Conservation (phyloP, 208 protist genomes). For the Strigomonas culicis region DNA sequence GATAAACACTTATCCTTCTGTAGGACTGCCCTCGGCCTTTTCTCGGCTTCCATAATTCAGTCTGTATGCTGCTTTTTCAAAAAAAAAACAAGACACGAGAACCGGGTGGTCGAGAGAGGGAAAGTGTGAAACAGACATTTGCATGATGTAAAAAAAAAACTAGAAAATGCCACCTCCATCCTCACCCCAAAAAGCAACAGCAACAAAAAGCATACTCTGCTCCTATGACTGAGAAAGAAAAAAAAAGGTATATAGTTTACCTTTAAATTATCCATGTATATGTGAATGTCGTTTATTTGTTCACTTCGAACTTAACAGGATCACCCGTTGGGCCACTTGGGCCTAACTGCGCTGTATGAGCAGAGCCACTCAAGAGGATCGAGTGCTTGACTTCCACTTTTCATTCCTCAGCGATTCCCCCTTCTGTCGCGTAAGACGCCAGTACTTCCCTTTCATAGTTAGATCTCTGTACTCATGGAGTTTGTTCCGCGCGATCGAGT, state of each 20-base stretch:
- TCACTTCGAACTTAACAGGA: too few relatives aligned
- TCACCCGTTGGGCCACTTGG: too few relatives aligned
- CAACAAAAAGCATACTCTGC: too few relatives aligned
- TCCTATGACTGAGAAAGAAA: conserved; percentile 13
- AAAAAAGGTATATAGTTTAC: conserved; percentile 7
- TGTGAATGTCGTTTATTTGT: too few relatives aligned
- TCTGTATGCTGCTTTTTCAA: too few relatives aligned
- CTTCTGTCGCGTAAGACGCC: conserved; percentile 51
- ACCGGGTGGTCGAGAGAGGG: too few relatives aligned
- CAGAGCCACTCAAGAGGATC: too few relatives aligned
- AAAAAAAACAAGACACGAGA: too few relatives aligned
- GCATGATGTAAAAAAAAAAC: conserved; percentile 8
- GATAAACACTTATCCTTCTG: conserved; percentile 56
- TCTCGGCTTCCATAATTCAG: conserved; percentile 20
- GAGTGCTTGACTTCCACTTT: not conserved
- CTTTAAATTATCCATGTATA: not conserved
- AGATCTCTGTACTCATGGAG: conserved; percentile 80
- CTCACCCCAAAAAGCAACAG: too few relatives aligned
- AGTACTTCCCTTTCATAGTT: conserved; percentile 85
- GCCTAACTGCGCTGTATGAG: too few relatives aligned
- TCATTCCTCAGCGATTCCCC: conserved; percentile 37
- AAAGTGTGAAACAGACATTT: conserved; percentile 5
- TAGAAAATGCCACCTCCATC: not conserved
- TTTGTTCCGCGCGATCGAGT: conserved; percentile 48
- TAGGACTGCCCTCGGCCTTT: conserved; percentile 31